A percentile compares a stretch with the other conserved stretches of the same genome.
phyloP scores from a whole-genome alignment of 2,329 filamentous ascomycete species.

The Monosporascus sp. region DNA sequence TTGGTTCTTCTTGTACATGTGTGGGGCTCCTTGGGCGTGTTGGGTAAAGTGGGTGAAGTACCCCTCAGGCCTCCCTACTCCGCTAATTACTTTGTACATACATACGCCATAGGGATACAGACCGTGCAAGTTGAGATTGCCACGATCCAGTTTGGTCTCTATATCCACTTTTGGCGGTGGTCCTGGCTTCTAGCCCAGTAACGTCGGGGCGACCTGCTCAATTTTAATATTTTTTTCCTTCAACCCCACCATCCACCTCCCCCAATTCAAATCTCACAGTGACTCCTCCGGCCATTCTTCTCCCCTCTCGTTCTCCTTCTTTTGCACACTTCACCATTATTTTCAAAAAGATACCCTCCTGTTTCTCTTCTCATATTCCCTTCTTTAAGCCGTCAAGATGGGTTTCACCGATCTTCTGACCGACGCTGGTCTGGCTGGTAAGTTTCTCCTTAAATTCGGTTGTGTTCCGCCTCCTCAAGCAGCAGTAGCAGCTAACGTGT shows the following conservation, averaged over 20 bases:
- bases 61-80: too few species aligned
- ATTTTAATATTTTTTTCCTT: background rate
- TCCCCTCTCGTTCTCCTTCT: constrained; percentile 3
- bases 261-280: background rate
- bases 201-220: background rate
- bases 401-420: constrained; percentile 57
- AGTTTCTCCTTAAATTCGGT: constrained; percentile 20
- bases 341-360: constrained; percentile 25
- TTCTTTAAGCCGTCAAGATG: constrained; percentile 38
- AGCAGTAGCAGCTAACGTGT: constrained; percentile 9
- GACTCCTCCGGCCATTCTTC: background rate
- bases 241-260: background rate
- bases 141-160: background rate
- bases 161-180: background rate
- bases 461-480: constrained; percentile 1
- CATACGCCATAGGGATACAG: too few species aligned
- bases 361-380: constrained; percentile 11
- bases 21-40: too few species aligned
- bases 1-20: background rate
- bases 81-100: too few species aligned
- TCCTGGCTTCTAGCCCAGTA: background rate
- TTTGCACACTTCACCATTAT: constrained; percentile 15
- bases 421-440: constrained; percentile 50
- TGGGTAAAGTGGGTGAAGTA: too few species aligned
- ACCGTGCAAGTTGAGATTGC: background rate